Evolutionary conservation across 1,284 basidiomycete species (phyloP), one percentile per base, ranked within the genome.

Genomic region (Sporisorium scitamineum): DNA sequence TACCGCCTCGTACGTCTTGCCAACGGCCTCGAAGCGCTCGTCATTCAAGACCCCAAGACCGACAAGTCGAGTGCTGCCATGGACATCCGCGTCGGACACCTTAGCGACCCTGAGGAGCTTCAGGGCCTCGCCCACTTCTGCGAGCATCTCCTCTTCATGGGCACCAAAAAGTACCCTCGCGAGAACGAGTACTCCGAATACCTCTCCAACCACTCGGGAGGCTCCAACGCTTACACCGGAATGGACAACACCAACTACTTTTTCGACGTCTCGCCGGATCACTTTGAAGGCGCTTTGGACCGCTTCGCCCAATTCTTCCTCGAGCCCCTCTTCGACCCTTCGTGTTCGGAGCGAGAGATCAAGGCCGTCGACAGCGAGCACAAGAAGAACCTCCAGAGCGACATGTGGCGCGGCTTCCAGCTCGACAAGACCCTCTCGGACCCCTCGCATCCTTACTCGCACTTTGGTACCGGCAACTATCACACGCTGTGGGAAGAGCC

Each of bases 281-380:
- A 93, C 26, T 90, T 99, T 5, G 87, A 89, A 4, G 92, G 92
- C 45, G 95, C 96, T 1, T 89, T 99, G 10, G 90, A 94, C 78
- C 92, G 95, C 31, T 99, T 99, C 86, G 89, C 95, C 0, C 92
- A 91, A 2, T 99, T 99, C 88, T 99, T 99, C 87, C 92, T 93
- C 79, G 92, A 91, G 42, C 97, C 97, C 0, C 89, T 97, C 56
- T 99, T 99, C 84, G 88, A 93, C 13, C 90, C 92, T 0, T 94
- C 93, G 18, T 96, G 96, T 85, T 96, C 96, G 0, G 90, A 92
- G 58, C 90, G 97, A 51, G 97, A 99, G 87, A 90, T 98, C 76
- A 95, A 95, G 78, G 97, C 97, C 1, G 97, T 99, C 39, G 93
- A 99, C 85, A 97, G 95, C 1, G 97, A 99, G 85, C 93, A 99